Base-by-base conservation (phyloP, 192 early-diverging fungal species). In the Dissophora globulifera region DNA sequence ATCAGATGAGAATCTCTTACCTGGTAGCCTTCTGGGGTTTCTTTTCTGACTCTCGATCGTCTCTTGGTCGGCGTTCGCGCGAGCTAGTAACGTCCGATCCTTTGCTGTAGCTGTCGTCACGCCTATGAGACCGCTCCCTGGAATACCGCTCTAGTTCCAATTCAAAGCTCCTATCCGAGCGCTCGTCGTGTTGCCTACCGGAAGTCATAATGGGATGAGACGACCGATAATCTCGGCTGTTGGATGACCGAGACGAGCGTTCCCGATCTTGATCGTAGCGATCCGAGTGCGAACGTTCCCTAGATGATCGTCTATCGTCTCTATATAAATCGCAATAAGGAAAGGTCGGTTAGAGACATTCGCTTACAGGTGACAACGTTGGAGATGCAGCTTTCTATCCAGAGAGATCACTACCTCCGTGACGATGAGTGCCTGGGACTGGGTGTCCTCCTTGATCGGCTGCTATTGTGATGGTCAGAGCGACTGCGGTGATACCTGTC, bases 161-260 rank as follows among this genome's bases (percentile, higher is more conserved):
- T 26, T 76, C 71, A 76, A 76, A 76, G 13, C 71, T 76, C 11
- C 48, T 50, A 5, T 76, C 71, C 1, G 59, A 35, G 15, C 71
- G 27, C 27, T 65, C 62, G 41, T 76, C 59, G 42, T 62, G 41
- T 15, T 62, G 58, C 20, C 61, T 54, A 29, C 62, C 71, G 30
- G 71, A 76, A 30, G 49, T 62, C 68, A 70, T 74, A 38, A 64
- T 74, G 13, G 71, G 62, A 22, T 66, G 62, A 16, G 70, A 64
- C 4, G 58, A 53, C 38, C 62, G 61, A 33, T 54, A 30, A 22
- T 75, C 71, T 32, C 51, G 59, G 31, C 56, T 41, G 20, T 33
- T 31, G 2, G 67, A 60, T 1, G 69, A 57, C 20, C 71, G 55
- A 40, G 71, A 76, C 4, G 71, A 67, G 1, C 71, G 62, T 4